Percentiles rank a stretch among this genome's conserved stretches.
These are phyloP conservation scores for Aspergillus sp. DNA, from an alignment of 2,329 filamentous ascomycete species.

Conservation along the genomic window DNA sequence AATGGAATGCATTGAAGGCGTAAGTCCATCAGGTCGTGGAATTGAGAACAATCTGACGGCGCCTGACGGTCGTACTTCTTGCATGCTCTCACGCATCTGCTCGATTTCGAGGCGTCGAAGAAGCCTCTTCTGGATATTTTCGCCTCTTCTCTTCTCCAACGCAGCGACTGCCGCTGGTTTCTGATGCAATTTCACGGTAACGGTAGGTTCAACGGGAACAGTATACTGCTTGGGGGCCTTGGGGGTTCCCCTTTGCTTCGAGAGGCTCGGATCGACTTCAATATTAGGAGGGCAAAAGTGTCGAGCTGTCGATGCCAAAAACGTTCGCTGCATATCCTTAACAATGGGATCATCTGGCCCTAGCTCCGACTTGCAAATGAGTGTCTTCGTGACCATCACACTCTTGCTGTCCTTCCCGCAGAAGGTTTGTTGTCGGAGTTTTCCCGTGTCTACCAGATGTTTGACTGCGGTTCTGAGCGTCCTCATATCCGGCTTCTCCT, in stretches of 20 bases:
- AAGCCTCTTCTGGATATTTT: slow-evolving; percentile 26
- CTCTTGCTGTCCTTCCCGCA: slow-evolving; percentile 50
- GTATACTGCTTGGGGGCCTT: slow-evolving; percentile 10
- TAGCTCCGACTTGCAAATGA: slow-evolving; percentile 51
- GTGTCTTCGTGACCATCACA: slow-evolving; percentile 48
- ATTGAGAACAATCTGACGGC: slow-evolving; percentile 33
- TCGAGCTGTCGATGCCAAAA: slow-evolving; percentile 47
- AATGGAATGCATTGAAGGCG: slow-evolving; percentile 17
- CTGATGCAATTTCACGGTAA: slow-evolving; percentile 38
- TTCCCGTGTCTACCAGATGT: slow-evolving; percentile 49
- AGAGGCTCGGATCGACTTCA: slow-evolving; percentile 37
- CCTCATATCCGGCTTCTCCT: slow-evolving; percentile 51
- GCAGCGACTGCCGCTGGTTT: slow-evolving; percentile 33
- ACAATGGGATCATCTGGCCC: slow-evolving; percentile 47
- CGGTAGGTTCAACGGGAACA: slow-evolving; percentile 33
- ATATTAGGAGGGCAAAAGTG: slow-evolving; percentile 47
- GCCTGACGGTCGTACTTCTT: slow-evolving; percentile 12
- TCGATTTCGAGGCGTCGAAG: slow-evolving; percentile 21
- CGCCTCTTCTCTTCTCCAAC: slow-evolving; percentile 27
- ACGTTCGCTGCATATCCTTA: slow-evolving; percentile 49
- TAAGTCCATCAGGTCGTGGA: slow-evolving; percentile 18
- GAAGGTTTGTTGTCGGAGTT: slow-evolving; percentile 54
- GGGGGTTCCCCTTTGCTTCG: slow-evolving; percentile 20
- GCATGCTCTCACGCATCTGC: slow-evolving; percentile 5
- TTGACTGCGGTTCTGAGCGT: slow-evolving; percentile 54